phyloP scores from a whole-genome alignment of 169 alveolate species.

The Cryptosporidium ubiquitum region DNA sequence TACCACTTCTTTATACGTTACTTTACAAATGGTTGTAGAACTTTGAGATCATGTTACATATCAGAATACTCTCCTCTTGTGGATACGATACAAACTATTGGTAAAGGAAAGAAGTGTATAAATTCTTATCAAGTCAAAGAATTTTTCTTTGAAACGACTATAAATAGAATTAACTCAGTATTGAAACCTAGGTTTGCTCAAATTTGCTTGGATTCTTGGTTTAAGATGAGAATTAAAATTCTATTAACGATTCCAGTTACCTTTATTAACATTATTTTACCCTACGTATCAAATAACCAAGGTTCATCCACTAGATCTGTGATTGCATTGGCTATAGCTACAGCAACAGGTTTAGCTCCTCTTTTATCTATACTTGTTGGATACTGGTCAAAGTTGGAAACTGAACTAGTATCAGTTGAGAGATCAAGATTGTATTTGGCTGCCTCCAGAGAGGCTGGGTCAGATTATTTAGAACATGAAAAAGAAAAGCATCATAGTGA shows the following conservation, averaged over 20 bases:
- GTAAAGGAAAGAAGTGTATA: conserved; percentile 47
- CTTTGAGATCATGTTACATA: conserved; percentile 41
- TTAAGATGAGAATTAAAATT: conserved; percentile 59
- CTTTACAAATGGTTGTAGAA: conserved; percentile 56
- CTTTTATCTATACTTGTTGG: conserved; percentile 17
- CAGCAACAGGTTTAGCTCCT: conserved; percentile 29
- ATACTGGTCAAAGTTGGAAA: conserved; percentile 61
- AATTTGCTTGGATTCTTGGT: conserved; percentile 51
- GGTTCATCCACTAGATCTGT: conserved; percentile 36
- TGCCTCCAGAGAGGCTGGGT: conserved; percentile 48
- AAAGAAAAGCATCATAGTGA: neutral
- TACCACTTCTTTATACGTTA: conserved; percentile 16
- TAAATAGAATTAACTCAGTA: conserved; percentile 6
- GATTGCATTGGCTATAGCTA: conserved; percentile 46
- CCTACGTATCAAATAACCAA: conserved; percentile 12
- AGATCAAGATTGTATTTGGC: conserved; percentile 51
- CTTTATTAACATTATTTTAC: neutral
- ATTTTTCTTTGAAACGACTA: conserved; percentile 24
- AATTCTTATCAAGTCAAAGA: neutral
- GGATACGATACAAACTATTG: conserved; percentile 66
- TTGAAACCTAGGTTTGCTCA: conserved; percentile 44
- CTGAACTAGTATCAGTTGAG: conserved; percentile 65
- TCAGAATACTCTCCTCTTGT: conserved; percentile 62
- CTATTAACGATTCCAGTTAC: conserved; percentile 31
- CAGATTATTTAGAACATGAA: neutral